A percentile compares a stretch with the other conserved stretches of the same genome.
phyloP scores from a whole-genome alignment of 148 eudicot species.

The Silene conica region DNA sequence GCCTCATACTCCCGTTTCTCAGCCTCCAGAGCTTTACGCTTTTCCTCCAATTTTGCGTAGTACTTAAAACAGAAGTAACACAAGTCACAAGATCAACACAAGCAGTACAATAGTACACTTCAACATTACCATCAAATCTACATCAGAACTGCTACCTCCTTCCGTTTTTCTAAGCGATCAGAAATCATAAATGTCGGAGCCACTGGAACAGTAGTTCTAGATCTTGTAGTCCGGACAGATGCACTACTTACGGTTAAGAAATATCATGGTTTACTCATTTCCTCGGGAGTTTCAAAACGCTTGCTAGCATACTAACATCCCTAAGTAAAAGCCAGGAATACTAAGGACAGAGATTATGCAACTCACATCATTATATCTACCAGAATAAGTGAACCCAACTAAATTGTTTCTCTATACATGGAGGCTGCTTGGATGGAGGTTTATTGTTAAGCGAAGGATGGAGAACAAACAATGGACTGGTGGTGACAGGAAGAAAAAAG shows the following conservation, averaged over 20 bases:
- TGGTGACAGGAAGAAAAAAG: no score
- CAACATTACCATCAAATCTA: not conserved
- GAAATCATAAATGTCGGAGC: slow-evolving; percentile 63
- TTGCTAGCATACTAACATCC: no score
- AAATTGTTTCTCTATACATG: no score
- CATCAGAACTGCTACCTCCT: slow-evolving; percentile 51
- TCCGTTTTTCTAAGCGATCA: slow-evolving; percentile 66
- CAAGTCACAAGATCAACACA: slow-evolving; percentile 10
- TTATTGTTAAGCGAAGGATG: no score
- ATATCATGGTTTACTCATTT: slow-evolving; percentile 7
- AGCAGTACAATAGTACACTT: not conserved
- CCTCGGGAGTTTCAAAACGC: not conserved
- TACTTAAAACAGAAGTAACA: slow-evolving; percentile 37
- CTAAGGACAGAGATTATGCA: not conserved
- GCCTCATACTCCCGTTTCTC: slow-evolving; percentile 76
- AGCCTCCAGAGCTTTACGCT: slow-evolving; percentile 75
- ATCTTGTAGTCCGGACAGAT: slow-evolving; percentile 56
- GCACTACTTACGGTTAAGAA: slow-evolving; percentile 57
- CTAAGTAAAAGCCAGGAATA: no score
- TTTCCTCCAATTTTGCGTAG: slow-evolving; percentile 75
- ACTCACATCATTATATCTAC: not conserved
- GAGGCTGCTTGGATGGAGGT: no score
- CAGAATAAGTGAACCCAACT: not conserved
- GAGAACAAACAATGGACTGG: no score
- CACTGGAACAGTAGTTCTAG: slow-evolving; percentile 67